These are phyloP conservation scores for Phytophthora cryptogea DNA, from an alignment of 352 stramenopile genomes.

Conservation along the genomic window DNA sequence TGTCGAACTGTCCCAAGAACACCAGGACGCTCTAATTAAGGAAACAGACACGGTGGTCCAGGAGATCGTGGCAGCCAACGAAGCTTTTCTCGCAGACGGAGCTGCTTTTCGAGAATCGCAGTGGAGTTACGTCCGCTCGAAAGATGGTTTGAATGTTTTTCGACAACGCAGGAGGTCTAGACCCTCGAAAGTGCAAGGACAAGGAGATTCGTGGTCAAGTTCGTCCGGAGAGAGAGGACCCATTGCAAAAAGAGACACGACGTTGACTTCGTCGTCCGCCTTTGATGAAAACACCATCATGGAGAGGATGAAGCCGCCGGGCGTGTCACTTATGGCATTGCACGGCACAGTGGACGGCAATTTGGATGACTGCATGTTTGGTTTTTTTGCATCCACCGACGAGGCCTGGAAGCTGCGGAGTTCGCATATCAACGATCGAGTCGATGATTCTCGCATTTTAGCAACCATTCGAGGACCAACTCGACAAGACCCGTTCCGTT, in stretches of 20 bases:
- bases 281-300: constrained; percentile 25
- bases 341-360: constrained; percentile 45
- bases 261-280: constrained; percentile 11
- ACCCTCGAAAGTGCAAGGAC: background rate
- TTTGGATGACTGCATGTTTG: constrained; percentile 57
- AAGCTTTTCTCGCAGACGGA: constrained; percentile 33
- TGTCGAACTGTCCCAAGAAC: constrained; percentile 33
- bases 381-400: constrained; percentile 44
- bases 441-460: constrained; percentile 51
- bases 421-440: constrained; percentile 49
- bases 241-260: background rate
- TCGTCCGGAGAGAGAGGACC: constrained; percentile 1
- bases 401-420: constrained; percentile 45
- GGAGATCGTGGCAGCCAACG: constrained; percentile 45
- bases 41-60: constrained; percentile 45
- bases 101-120: constrained; percentile 25
- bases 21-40: constrained; percentile 31
- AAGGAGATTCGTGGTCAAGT: constrained; percentile 17
- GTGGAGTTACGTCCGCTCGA: constrained; percentile 41
- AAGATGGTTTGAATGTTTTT: constrained; percentile 39
- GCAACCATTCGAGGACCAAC: constrained; percentile 41
- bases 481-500: constrained; percentile 44
- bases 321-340: constrained; percentile 46
- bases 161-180: constrained; percentile 15
- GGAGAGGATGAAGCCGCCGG: constrained; percentile 30